phyloP scores from a whole-genome alignment of 352 stramenopile species.

The Nothophytophthora sp. region DNA sequence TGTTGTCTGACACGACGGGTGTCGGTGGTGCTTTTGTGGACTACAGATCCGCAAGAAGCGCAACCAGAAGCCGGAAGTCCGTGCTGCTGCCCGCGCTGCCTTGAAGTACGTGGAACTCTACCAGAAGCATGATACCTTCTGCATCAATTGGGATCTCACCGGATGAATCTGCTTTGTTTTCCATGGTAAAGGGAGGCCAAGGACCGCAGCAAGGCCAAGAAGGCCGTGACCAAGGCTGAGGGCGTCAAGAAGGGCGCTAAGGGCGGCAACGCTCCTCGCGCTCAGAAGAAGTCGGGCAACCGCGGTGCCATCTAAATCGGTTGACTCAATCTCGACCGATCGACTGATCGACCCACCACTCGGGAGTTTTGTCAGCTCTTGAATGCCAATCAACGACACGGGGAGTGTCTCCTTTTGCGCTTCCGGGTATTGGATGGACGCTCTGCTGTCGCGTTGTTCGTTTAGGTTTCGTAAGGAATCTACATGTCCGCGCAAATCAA shows the following conservation, averaged over 20 bases:
- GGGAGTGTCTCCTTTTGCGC: slow-evolving; percentile 26
- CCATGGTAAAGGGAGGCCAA: slow-evolving; percentile 68
- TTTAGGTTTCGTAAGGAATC: too few species aligned
- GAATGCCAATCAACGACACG: slow-evolving; percentile 39
- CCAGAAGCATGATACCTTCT: background rate
- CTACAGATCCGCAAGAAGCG: slow-evolving; percentile 97
- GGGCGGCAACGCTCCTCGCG: slow-evolving; percentile 61
- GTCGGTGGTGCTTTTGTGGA: background rate
- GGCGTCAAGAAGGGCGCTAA: slow-evolving; percentile 62
- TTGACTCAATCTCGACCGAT: slow-evolving; percentile 13
- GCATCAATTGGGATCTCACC: too few species aligned
- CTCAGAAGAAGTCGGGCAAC: slow-evolving; percentile 91
- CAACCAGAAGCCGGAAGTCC: slow-evolving; percentile 95
- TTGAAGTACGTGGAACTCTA: slow-evolving; percentile 87
- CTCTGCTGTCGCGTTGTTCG: slow-evolving; percentile 18
- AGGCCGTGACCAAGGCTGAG: slow-evolving; percentile 59
- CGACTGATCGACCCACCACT: slow-evolving; percentile 19
- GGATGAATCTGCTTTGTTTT: background rate
- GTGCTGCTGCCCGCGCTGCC: slow-evolving; percentile 89
- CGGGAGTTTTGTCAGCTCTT: slow-evolving; percentile 32
- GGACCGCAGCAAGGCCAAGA: slow-evolving; percentile 90
- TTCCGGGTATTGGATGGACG: slow-evolving; percentile 21
- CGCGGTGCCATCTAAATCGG: slow-evolving; percentile 83
- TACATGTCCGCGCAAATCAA: slow-evolving; percentile 29
- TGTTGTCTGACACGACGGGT: background rate